Evolutionary conservation across 2,329 filamentous ascomycete genomes (phyloP), one percentile per base, ranked within the genome.

Genomic region (Neofusicoccum sp.): DNA sequence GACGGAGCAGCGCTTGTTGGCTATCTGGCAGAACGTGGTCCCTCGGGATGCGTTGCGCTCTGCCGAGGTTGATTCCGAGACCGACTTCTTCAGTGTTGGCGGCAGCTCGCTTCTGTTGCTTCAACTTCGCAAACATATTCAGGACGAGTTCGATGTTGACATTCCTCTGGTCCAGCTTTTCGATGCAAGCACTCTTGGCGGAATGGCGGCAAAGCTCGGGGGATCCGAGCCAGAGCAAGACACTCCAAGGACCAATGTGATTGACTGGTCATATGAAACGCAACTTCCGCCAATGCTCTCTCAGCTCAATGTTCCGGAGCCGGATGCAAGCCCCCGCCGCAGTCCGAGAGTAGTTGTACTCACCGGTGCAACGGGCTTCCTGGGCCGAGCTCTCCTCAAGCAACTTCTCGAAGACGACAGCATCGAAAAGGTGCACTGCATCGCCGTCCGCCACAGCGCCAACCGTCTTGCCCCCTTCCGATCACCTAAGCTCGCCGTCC

Each of bases 11-110:
- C 22, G 22, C 22, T 22, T 22, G 22, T 22, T 22, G 9, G 89
- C 95, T 69, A 85, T 37, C 8, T 60, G 56, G 56, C n/a, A 37
- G 6, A 4, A 28, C 12, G 14, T 62, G 5, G 12, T 43, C 14
- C 31, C 47, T 6, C 7, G 28, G 14, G 56, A 62, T 4, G 11
- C 31, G 5, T 14, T n/a, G n/a, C 34, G 14, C 6, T 16, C 31
- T 16, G 9, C 16, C 3, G 37, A 41, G 4, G 22, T 60, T 33
- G 12, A 33, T 29, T 44, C 54, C 12, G 7, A 50, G 6, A 65
- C 72, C 9, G 66, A 70, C 52, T 78, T 78, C 66, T 77, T 79
- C 69, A 9, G 39, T 1, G 64, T 73, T 5, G 77, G 76, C 9
- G 76, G 76, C 14, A 79, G 71, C 58, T 79, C 77, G 0, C 37